These are phyloP conservation scores for Neonectria faginata DNA, from an alignment of 2,329 filamentous ascomycete species.

Conservation along the genomic window DNA sequence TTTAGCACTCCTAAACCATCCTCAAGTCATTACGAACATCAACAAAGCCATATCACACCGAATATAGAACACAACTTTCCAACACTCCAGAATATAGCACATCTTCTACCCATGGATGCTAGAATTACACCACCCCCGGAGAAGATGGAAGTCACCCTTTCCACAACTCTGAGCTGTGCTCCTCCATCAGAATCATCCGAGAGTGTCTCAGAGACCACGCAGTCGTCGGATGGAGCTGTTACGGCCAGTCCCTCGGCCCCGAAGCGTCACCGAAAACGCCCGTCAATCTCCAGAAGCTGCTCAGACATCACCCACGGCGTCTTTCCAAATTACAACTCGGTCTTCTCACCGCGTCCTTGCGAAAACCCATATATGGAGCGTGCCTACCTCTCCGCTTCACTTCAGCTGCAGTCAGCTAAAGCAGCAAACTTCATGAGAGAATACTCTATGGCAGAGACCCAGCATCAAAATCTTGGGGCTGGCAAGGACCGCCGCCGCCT, in stretches of 20 bases:
- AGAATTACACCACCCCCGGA: constrained; percentile 37
- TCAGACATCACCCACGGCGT: constrained; percentile 22
- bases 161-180: constrained; percentile 22
- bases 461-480: constrained; percentile 40
- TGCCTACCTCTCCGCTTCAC: constrained; percentile 57
- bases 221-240: constrained; percentile 14
- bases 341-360: constrained; percentile 55
- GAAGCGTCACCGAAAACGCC: constrained; percentile 29
- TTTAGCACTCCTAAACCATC: constrained; percentile 9
- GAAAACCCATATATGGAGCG: constrained; percentile 60
- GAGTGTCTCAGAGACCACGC: constrained; percentile 21
- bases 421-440: constrained; percentile 54
- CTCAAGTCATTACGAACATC: constrained; percentile 10
- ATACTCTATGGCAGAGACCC: constrained; percentile 53
- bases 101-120: constrained; percentile 36
- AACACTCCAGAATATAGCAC: constrained; percentile 22
- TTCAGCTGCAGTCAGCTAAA: constrained; percentile 55
- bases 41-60: constrained; percentile 3
- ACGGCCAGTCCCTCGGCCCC: not conserved
- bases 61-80: constrained; percentile 34
- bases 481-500: constrained; percentile 48
- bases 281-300: constrained; percentile 24
- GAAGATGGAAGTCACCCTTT: constrained; percentile 26
- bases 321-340: constrained; percentile 27
- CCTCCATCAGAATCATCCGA: constrained; percentile 25